Percentiles rank a stretch among this genome's conserved stretches.
These are phyloP conservation scores for Chrysosporium queenslandicum DNA, from an alignment of 2,329 filamentous ascomycete genomes.

Conservation along the genomic window DNA sequence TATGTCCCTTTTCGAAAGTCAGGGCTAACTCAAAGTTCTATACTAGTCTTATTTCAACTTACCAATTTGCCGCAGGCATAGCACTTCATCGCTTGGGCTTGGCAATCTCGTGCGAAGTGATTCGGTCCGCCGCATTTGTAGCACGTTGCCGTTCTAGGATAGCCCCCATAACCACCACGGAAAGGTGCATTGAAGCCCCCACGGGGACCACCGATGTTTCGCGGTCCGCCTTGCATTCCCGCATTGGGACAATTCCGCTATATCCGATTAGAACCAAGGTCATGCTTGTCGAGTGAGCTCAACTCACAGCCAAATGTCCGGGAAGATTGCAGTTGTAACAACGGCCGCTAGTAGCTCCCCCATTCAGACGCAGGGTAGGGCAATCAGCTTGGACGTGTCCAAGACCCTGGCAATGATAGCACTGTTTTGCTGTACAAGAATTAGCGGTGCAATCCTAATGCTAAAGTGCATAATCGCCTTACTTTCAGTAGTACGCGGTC, in stretches of 20 bases:
- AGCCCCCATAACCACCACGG: conserved; percentile 61
- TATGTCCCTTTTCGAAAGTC: conserved; percentile 52
- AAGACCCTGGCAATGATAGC: conserved; percentile 98
- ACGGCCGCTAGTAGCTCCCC: conserved; percentile 64
- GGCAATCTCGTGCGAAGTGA: conserved; percentile 96
- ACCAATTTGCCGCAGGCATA: conserved; percentile 87
- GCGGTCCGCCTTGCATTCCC: conserved; percentile 47
- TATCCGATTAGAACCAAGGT: conserved; percentile 23
- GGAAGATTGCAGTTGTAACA: conserved; percentile 96
- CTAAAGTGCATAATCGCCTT: conserved; percentile 28
- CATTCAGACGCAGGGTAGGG: conserved; percentile 86
- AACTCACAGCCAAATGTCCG: conserved; percentile 76
- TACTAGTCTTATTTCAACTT: conserved; percentile 16
- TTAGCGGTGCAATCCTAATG: neutral
- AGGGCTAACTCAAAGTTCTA: neutral
- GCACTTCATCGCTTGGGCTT: conserved; percentile 97
- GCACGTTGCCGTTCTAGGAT: conserved; percentile 47
- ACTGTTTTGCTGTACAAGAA: conserved; percentile 69
- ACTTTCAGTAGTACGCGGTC: conserved; percentile 90
- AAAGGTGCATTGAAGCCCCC: conserved; percentile 52
- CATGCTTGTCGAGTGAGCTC: neutral
- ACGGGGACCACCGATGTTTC: conserved; percentile 56
- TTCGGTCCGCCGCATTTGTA: conserved; percentile 76
- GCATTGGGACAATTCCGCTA: conserved; percentile 18
- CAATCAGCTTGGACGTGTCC: conserved; percentile 98